These are phyloP conservation scores for Waltergamsia citrina DNA, from an alignment of 2,329 filamentous ascomycete genomes.

Conservation along the genomic window DNA sequence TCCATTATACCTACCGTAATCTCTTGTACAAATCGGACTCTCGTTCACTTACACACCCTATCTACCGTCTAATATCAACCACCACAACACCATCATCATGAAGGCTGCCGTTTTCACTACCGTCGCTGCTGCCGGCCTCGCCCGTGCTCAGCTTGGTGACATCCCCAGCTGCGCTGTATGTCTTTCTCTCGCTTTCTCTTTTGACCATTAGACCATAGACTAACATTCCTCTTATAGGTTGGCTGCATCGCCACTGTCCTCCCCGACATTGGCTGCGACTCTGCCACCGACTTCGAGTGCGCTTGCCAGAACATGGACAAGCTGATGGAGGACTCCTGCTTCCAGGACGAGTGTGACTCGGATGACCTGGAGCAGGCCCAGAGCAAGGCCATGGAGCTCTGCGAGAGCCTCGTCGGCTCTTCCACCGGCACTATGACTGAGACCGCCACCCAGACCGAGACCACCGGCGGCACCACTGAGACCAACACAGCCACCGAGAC, in stretches of 20 bases:
- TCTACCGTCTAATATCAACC: background rate
- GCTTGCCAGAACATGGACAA: slow-evolving; percentile 3
- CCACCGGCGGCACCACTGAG: background rate
- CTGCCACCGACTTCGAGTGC: slow-evolving; percentile 3
- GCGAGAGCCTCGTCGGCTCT: background rate
- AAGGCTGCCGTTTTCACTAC: slow-evolving; percentile 3
- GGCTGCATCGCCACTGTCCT: slow-evolving; percentile 1
- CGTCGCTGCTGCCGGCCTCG: slow-evolving; percentile 5
- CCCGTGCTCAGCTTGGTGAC: slow-evolving; percentile 3
- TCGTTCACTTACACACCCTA: too few species aligned
- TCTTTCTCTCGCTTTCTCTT: background rate
- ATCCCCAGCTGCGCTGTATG: slow-evolving; percentile 3
- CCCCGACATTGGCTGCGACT: slow-evolving; percentile 4
- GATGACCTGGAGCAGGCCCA: slow-evolving; percentile 3
- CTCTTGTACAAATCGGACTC: too few species aligned
- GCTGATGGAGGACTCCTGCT: slow-evolving; percentile 1
- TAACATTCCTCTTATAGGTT: slow-evolving; percentile 1
- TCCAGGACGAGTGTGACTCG: slow-evolving; percentile 2
- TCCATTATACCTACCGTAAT: too few species aligned
- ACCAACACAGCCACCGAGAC: background rate
- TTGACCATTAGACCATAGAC: slow-evolving; percentile 3
- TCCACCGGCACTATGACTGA: background rate
- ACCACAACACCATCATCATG: slow-evolving; percentile 4
- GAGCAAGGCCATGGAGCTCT: background rate
- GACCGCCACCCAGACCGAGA: background rate